A percentile compares a stretch with the other conserved stretches of the same genome.
Evolutionary conservation across 2,329 filamentous ascomycete genomes (phyloP).

Genomic region (Acarospora socialis): DNA sequence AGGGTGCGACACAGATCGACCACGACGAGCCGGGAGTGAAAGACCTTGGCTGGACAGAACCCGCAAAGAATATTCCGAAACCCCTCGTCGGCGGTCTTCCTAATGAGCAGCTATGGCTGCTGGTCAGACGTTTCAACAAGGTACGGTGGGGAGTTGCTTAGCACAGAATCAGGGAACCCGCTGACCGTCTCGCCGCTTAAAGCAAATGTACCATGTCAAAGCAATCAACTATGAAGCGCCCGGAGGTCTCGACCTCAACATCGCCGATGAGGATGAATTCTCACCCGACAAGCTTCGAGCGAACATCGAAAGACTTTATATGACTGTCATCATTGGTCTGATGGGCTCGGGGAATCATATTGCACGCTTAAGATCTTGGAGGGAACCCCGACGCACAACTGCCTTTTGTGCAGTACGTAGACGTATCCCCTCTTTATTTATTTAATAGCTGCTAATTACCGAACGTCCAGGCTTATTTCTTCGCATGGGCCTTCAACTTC

Average conservation of each 20-base stretch:
- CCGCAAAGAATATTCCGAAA: slow-evolving; percentile 38
- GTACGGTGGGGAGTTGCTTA: slow-evolving; percentile 21
- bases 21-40: slow-evolving; percentile 40
- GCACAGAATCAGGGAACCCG: slow-evolving; percentile 13
- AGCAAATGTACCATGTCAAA: slow-evolving; percentile 59
- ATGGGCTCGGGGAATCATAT: slow-evolving; percentile 59
- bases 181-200: slow-evolving; percentile 7
- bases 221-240: slow-evolving; percentile 45
- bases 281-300: slow-evolving; percentile 69
- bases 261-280: slow-evolving; percentile 71
- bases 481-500: slow-evolving; percentile 62
- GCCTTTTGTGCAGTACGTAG: slow-evolving; percentile 44
- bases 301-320: slow-evolving; percentile 67
- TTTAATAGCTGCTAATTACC: neutral
- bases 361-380: slow-evolving; percentile 64
- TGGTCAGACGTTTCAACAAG: slow-evolving; percentile 62
- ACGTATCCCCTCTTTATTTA: neutral
- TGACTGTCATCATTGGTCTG: slow-evolving; percentile 57
- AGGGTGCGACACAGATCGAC: slow-evolving; percentile 34
- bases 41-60: slow-evolving; percentile 56
- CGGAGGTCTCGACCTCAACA: slow-evolving; percentile 63
- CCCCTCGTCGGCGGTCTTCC: slow-evolving; percentile 52
- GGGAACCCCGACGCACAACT: slow-evolving; percentile 53
- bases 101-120: slow-evolving; percentile 61
- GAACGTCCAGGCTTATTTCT: slow-evolving; percentile 31